Conservation (phyloP, 116 monocot genomes). For the Posidonia oceanica region DNA sequence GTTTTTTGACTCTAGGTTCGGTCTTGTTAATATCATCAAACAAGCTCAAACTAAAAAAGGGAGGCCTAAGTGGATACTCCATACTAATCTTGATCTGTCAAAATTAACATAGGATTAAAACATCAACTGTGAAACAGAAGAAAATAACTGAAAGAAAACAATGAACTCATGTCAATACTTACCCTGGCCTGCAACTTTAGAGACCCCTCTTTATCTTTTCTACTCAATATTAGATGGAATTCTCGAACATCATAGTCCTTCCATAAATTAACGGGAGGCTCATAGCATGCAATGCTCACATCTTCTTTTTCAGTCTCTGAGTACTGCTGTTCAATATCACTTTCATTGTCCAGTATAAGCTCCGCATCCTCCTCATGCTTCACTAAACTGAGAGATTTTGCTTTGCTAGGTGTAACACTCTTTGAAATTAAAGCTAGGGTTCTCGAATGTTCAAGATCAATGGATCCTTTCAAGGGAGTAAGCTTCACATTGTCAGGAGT, state of each 20-base stretch:
- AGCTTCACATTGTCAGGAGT: conserved; percentile 21
- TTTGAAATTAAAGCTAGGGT: conserved; percentile 71
- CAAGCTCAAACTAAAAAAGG: conserved; percentile 48
- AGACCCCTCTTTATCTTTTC: conserved; percentile 22
- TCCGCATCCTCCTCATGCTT: conserved; percentile 60
- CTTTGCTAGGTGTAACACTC: conserved; percentile 43
- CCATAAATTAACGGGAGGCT: conserved; percentile 35
- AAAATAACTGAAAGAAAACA: background rate
- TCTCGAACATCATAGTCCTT: conserved; percentile 49
- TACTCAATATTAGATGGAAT: conserved; percentile 43
- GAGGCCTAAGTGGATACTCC: conserved; percentile 90
- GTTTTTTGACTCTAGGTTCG: background rate
- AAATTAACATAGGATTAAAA: conserved; percentile 6
- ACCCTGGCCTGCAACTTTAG: conserved; percentile 86
- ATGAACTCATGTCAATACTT: background rate
- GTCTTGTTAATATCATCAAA: conserved; percentile 16
- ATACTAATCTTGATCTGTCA: conserved; percentile 75
- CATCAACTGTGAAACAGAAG: background rate
- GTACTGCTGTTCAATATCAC: conserved; percentile 41
- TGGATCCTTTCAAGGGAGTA: conserved; percentile 13
- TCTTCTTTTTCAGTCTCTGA: conserved; percentile 29
- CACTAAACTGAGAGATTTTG: conserved; percentile 24
- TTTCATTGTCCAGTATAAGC: conserved; percentile 61
- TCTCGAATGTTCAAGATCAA: conserved; percentile 49
- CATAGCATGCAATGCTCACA: background rate